Conservation (phyloP, 1,139 yeast species). For the Debaryomyces udenii region DNA sequence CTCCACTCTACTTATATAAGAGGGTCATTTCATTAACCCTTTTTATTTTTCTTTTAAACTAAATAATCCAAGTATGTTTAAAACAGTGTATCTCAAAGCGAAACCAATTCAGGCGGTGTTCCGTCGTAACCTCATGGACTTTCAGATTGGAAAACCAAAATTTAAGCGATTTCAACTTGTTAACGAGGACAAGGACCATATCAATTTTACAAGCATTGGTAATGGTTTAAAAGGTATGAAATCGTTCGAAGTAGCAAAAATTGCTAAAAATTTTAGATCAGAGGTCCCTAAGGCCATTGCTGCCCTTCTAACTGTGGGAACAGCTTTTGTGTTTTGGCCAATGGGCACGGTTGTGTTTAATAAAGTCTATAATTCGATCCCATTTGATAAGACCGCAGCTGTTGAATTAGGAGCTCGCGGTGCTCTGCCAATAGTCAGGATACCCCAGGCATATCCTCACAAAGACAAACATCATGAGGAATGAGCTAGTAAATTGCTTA, state of each 20-base stretch:
- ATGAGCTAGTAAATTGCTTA: too few species aligned
- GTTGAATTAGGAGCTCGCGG: slow-evolving; percentile 18
- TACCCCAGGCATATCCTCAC: slow-evolving; percentile 23
- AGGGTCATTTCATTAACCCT: not conserved
- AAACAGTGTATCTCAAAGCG: slow-evolving; percentile 1
- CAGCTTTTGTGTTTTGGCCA: slow-evolving; percentile 23
- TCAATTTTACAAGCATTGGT: not conserved
- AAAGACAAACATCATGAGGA: slow-evolving; percentile 14
- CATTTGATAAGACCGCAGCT: slow-evolving; percentile 17
- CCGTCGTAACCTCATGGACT: slow-evolving; percentile 6
- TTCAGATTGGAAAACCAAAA: not conserved
- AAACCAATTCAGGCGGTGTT: slow-evolving; percentile 2
- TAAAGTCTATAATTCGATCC: slow-evolving; percentile 18
- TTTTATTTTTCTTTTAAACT: not conserved
- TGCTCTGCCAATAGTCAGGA: slow-evolving; percentile 18
- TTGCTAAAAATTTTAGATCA: slow-evolving; percentile 11
- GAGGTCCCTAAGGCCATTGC: slow-evolving; percentile 20
- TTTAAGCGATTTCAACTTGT: not conserved
- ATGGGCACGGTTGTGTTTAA: slow-evolving; percentile 14
- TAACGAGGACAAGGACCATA: not conserved
- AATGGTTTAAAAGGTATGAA: slow-evolving; percentile 9
- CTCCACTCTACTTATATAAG: slow-evolving; percentile 6
- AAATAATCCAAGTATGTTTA: slow-evolving; percentile 2
- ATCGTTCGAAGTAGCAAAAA: slow-evolving; percentile 16
- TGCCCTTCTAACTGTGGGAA: slow-evolving; percentile 16